Conservation (phyloP, 2,329 filamentous ascomycete genomes). For the Aspergillus amoenus region DNA sequence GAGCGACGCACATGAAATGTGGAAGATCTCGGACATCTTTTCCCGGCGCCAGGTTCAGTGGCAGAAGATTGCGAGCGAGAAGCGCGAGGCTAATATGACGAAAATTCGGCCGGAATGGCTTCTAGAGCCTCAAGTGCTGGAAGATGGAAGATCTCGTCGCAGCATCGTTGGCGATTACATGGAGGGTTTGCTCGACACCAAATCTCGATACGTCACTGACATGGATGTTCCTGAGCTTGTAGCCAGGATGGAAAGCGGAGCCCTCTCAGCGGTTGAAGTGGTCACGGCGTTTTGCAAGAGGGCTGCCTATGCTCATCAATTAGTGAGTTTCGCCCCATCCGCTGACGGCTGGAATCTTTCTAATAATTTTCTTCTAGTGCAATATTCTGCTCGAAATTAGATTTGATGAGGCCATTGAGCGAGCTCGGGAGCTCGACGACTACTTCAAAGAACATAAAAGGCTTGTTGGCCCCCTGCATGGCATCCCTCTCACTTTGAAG, state of each 20-base stretch:
- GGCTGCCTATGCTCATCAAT: conserved; percentile 11
- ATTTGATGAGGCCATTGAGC: conserved; percentile 8
- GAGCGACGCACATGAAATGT: conserved; percentile 4
- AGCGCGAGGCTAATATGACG: conserved; percentile 3
- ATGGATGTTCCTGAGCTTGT: conserved; percentile 10
- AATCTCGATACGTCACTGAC: conserved; percentile 5
- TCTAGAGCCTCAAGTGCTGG: conserved; percentile 5
- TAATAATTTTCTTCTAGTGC: conserved; percentile 1
- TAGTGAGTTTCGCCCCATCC: conserved; percentile 2
- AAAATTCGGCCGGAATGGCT: conserved; percentile 10
- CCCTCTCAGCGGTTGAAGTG: conserved; percentile 6
- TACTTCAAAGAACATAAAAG: conserved; percentile 4
- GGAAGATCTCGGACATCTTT: conserved; percentile 5
- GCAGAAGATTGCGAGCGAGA: conserved; percentile 6
- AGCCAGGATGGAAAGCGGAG: conserved; percentile 1
- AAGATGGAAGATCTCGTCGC: conserved; percentile 6
- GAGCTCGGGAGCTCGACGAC: conserved; percentile 5
- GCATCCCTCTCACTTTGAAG: conserved; percentile 8
- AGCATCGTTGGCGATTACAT: conserved; percentile 9
- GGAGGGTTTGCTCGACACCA: conserved; percentile 1
- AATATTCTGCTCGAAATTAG: conserved; percentile 8
- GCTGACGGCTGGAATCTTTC: not conserved
- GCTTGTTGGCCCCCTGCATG: conserved; percentile 8
- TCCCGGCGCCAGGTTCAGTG: not conserved
- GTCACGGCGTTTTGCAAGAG: conserved; percentile 10